Evolutionary conservation across 257 asterid species (phyloP).

Genomic region (Solanum microdontum): DNA sequence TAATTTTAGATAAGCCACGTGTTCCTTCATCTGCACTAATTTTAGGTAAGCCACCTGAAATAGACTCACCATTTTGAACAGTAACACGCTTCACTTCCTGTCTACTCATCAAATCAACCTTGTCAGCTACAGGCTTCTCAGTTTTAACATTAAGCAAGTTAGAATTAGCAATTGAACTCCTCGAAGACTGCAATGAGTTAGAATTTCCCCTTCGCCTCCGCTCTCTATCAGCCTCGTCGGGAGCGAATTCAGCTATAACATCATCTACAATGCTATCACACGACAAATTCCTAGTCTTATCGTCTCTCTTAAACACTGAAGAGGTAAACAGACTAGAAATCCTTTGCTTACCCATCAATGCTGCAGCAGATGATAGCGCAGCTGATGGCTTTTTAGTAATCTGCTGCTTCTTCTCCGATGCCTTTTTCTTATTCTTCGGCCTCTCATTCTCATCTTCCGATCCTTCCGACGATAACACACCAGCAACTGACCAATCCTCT

Average conservation of each 20-base stretch:
- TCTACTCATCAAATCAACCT: slow-evolving; percentile 17
- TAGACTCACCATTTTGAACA: slow-evolving; percentile 14
- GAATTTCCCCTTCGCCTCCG: slow-evolving; percentile 45
- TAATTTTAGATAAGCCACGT: slow-evolving; percentile 6
- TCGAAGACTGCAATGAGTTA: slow-evolving; percentile 8
- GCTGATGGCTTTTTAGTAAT: slow-evolving; percentile 48
- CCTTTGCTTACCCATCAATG: slow-evolving; percentile 82
- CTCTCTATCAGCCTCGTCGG: slow-evolving; percentile 79
- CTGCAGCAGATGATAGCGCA: slow-evolving; percentile 59
- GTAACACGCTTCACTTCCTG: slow-evolving; percentile 10
- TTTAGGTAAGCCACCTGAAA: slow-evolving; percentile 1
- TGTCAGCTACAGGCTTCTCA: slow-evolving; percentile 27
- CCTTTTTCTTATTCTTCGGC: slow-evolving; percentile 47
- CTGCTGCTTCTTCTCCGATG: slow-evolving; percentile 57
- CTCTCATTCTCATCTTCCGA: slow-evolving; percentile 56
- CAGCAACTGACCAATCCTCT: slow-evolving; percentile 82
- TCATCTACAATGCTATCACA: slow-evolving; percentile 80
- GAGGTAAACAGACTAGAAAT: slow-evolving; percentile 74
- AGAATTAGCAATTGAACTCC: slow-evolving; percentile 5
- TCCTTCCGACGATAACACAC: slow-evolving; percentile 41
- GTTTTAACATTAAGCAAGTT: slow-evolving; percentile 17
- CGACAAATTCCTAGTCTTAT: slow-evolving; percentile 31
- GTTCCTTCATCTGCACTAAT: slow-evolving; percentile 5
- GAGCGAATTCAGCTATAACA: slow-evolving; percentile 87
- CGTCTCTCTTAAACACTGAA: slow-evolving; percentile 66